A percentile compares a stretch with the other conserved stretches of the same genome.
Evolutionary conservation across 148 eudicot species (phyloP).

Genomic region (Rhododendron williamsianum): DNA sequence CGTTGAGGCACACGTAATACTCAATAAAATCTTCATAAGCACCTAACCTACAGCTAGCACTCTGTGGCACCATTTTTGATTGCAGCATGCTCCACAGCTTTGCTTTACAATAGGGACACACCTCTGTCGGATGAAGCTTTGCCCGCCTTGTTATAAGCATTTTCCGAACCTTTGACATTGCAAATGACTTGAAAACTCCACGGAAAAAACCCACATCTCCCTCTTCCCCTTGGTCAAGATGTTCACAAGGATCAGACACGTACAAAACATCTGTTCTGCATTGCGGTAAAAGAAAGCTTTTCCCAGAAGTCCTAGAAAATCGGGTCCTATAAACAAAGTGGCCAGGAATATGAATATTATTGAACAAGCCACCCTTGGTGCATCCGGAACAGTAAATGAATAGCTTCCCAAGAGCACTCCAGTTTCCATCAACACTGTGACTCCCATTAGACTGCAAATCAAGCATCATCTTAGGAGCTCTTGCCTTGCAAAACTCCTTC

Average conservation of each 20-base stretch:
- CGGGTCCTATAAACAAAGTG: slow-evolving; percentile 84
- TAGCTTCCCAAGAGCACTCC: slow-evolving; percentile 97
- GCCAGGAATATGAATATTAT: slow-evolving; percentile 56
- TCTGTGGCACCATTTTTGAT: slow-evolving; percentile 77
- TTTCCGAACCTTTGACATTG: slow-evolving; percentile 70
- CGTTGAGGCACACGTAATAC: slow-evolving; percentile 86
- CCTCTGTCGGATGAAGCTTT: slow-evolving; percentile 61
- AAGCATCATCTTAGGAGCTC: slow-evolving; percentile 95
- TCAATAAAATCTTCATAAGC: slow-evolving; percentile 78
- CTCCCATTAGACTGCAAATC: slow-evolving; percentile 80
- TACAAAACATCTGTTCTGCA: slow-evolving; percentile 87
- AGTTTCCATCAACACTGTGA: slow-evolving; percentile 86
- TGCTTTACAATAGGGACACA: slow-evolving; percentile 85
- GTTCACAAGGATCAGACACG: slow-evolving; percentile 97
- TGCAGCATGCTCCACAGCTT: slow-evolving; percentile 83
- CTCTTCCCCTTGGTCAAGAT: slow-evolving; percentile 91
- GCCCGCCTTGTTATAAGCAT: slow-evolving; percentile 66
- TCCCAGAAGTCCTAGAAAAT: slow-evolving; percentile 89
- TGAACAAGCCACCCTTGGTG: slow-evolving; percentile 59
- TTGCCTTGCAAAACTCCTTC: slow-evolving; percentile 83
- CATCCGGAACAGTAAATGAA: slow-evolving; percentile 90
- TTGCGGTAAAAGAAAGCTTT: slow-evolving; percentile 82
- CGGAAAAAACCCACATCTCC: slow-evolving; percentile 89
- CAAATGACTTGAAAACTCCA: slow-evolving; percentile 81
- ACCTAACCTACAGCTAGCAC: slow-evolving; percentile 87